These are phyloP conservation scores for Dactylonectria estremocensis DNA, from an alignment of 2,329 filamentous ascomycete genomes.

Conservation along the genomic window DNA sequence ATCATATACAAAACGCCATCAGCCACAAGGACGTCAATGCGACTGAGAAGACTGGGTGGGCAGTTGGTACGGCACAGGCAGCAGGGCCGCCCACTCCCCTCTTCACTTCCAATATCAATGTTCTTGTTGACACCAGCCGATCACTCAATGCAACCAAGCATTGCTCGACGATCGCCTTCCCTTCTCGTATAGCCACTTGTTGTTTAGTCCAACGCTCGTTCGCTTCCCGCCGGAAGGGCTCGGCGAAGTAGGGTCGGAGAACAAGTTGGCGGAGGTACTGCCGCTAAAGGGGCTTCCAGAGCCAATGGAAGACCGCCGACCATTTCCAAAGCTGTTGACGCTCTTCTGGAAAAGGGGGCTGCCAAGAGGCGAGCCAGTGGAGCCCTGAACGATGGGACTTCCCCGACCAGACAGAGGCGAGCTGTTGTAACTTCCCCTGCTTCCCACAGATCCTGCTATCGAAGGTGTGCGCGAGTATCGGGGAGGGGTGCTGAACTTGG, in stretches of 20 bases:
- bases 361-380: slow-evolving; percentile 55
- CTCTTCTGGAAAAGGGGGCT: slow-evolving; percentile 79
- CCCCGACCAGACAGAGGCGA: slow-evolving; percentile 72
- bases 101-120: slow-evolving; percentile 22
- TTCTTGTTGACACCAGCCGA: slow-evolving; percentile 13
- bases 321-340: slow-evolving; percentile 64
- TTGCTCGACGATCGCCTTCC: slow-evolving; percentile 71
- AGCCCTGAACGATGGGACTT: slow-evolving; percentile 60
- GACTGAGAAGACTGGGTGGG: slow-evolving; percentile 23
- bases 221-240: slow-evolving; percentile 78
- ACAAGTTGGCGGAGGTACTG: slow-evolving; percentile 63
- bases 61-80: slow-evolving; percentile 9
- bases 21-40: slow-evolving; percentile 34
- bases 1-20: slow-evolving; percentile 37
- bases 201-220: slow-evolving; percentile 85
- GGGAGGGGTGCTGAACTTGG: slow-evolving; percentile 85
- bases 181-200: slow-evolving; percentile 95
- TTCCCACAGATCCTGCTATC: slow-evolving; percentile 73
- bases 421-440: slow-evolving; percentile 69
- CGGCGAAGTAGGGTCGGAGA: slow-evolving; percentile 76
- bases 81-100: slow-evolving; percentile 20
- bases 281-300: slow-evolving; percentile 68
- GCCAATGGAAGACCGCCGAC: slow-evolving; percentile 75
- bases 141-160: slow-evolving; percentile 55
- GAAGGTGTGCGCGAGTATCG: slow-evolving; percentile 85